These are phyloP conservation scores for Yarrowia sp. DNA, from an alignment of 805 yeast genomes.

Conservation along the genomic window DNA sequence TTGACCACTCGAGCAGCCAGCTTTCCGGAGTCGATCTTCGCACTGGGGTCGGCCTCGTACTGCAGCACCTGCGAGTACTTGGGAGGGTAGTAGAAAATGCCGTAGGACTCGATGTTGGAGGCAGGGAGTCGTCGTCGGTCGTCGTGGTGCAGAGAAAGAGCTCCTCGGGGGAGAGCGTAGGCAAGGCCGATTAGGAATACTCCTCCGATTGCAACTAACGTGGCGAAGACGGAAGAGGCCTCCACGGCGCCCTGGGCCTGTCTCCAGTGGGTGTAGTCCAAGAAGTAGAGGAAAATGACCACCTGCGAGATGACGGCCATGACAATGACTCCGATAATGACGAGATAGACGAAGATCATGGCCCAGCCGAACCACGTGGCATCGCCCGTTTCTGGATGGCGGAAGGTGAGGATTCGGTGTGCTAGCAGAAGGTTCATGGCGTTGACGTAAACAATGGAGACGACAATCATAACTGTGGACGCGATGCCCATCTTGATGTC, in stretches of 20 bases:
- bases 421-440: slow-evolving; percentile 63
- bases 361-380: slow-evolving; percentile 43
- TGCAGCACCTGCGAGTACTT: slow-evolving; percentile 23
- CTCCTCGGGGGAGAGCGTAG: slow-evolving; percentile 38
- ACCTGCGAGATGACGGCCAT: slow-evolving; percentile 69
- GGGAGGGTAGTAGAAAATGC: slow-evolving; percentile 13
- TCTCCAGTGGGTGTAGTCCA: slow-evolving; percentile 45
- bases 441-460: slow-evolving; percentile 58
- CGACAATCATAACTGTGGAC: slow-evolving; percentile 53
- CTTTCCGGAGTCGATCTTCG: slow-evolving; percentile 8
- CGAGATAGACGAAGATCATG: slow-evolving; percentile 51
- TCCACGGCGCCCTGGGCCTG: slow-evolving; percentile 55
- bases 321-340: slow-evolving; percentile 56
- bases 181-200: slow-evolving; percentile 50
- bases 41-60: slow-evolving; percentile 16
- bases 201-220: slow-evolving; percentile 55
- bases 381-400: slow-evolving; percentile 70
- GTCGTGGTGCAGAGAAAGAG: slow-evolving; percentile 13
- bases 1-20: slow-evolving; percentile 16
- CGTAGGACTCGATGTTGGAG: slow-evolving; percentile 23
- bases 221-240: slow-evolving; percentile 50
- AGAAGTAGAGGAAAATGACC: slow-evolving; percentile 58
- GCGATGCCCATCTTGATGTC: slow-evolving; percentile 52
- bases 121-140: slow-evolving; percentile 21
- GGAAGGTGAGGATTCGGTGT: slow-evolving; percentile 72